These are phyloP conservation scores for Microcyclospora pomicola DNA, from an alignment of 2,329 filamentous ascomycete genomes.

Conservation along the genomic window DNA sequence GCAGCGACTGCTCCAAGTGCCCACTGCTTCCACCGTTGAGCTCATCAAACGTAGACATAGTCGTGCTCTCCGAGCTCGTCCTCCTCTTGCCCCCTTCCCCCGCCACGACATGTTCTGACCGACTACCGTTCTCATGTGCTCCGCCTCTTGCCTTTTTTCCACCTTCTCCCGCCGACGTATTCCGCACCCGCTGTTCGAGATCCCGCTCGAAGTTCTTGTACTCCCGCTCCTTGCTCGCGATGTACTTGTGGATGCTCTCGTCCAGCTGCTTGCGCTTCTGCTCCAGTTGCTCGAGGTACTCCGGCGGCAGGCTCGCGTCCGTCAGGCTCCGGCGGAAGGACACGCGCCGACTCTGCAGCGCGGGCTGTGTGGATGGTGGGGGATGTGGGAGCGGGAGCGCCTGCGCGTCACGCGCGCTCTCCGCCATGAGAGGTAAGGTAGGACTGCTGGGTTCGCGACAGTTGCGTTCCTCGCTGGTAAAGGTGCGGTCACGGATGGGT, in stretches of 20 bases:
- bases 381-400: no score
- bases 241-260: slow-evolving; percentile 26
- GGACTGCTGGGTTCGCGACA: no score
- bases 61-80: slow-evolving; percentile 5
- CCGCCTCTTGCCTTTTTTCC: neutral
- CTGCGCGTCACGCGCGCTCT: no score
- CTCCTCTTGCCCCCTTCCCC: slow-evolving; percentile 3
- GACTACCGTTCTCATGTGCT: neutral
- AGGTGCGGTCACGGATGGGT: no score
- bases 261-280: slow-evolving; percentile 24
- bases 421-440: no score
- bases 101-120: neutral
- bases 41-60: neutral
- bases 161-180: neutral
- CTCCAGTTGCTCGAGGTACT: slow-evolving; percentile 21
- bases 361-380: neutral
- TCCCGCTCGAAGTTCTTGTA: slow-evolving; percentile 24
- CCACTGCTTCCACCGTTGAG: neutral
- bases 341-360: neutral
- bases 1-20: neutral
- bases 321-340: slow-evolving; percentile 9
- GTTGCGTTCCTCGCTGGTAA: no score
- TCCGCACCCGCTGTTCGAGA: slow-evolving; percentile 10
- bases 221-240: slow-evolving; percentile 24
- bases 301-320: slow-evolving; percentile 14